phyloP scores from a whole-genome alignment of 1,139 yeast species.

The Blastobotrys arbuscula region DNA sequence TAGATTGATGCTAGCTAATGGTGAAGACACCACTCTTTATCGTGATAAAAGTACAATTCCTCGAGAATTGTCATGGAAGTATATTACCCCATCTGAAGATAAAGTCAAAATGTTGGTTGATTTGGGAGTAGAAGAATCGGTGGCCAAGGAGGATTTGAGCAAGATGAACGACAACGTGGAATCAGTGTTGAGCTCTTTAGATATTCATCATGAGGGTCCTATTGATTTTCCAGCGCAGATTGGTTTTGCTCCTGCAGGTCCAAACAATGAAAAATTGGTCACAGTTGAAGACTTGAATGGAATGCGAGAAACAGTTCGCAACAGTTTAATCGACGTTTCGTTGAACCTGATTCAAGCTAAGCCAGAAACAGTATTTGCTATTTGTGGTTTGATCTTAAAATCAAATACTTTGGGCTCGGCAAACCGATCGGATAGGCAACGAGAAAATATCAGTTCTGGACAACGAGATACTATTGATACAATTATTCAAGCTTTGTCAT shows the following conservation, averaged over 20 bases:
- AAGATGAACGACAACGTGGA: constrained; percentile 17
- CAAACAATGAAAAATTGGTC: constrained; percentile 27
- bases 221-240: constrained; percentile 11
- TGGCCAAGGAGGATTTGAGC: constrained; percentile 35
- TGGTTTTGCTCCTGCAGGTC: constrained; percentile 25
- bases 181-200: neutral
- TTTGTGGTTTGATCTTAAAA: constrained; percentile 45
- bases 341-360: constrained; percentile 45
- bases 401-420: constrained; percentile 26
- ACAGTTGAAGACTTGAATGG: constrained; percentile 41
- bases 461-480: constrained; percentile 33
- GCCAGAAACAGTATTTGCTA: constrained; percentile 46
- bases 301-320: constrained; percentile 35
- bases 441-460: constrained; percentile 14
- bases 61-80: constrained; percentile 34
- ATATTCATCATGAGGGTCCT: neutral
- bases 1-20: constrained; percentile 20
- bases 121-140: constrained; percentile 35
- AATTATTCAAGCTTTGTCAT: constrained; percentile 36
- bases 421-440: constrained; percentile 21
- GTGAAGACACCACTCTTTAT: constrained; percentile 20
- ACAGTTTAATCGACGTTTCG: constrained; percentile 43
- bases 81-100: constrained; percentile 48
- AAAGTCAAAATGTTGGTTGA: constrained; percentile 44
- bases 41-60: constrained; percentile 19